Percentiles rank a stretch among this genome's conserved stretches.
Evolutionary conservation across 805 yeast species (phyloP).

Genomic region (Pichia gijzeniarum): DNA sequence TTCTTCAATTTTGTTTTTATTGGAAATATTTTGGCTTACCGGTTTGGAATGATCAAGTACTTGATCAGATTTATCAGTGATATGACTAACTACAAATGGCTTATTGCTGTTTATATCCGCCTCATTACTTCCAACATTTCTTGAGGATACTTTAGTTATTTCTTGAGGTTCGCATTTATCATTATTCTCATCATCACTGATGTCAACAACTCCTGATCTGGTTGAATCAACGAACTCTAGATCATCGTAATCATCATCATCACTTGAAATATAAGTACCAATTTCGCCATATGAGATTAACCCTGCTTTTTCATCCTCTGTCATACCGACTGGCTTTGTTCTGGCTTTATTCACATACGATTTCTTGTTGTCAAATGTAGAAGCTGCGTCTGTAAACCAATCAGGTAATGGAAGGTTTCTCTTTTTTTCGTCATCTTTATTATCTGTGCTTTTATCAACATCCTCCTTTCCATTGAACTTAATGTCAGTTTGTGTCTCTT

Average conservation of each 20-base stretch:
- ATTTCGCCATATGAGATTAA: constrained; percentile 48
- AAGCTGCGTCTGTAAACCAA: constrained; percentile 28
- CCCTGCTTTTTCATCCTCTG: constrained; percentile 42
- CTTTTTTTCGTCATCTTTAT: constrained; percentile 19
- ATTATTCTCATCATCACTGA: neutral
- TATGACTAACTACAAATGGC: too few species aligned
- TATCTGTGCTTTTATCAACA: constrained; percentile 1
- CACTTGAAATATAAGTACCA: constrained; percentile 20
- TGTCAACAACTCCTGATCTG: neutral
- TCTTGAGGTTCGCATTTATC: too few species aligned
- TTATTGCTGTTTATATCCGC: too few species aligned
- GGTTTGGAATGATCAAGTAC: too few species aligned
- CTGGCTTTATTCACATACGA: neutral
- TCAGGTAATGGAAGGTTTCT: constrained; percentile 23
- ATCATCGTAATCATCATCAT: constrained; percentile 15
- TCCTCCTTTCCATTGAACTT: neutral
- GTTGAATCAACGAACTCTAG: constrained; percentile 10
- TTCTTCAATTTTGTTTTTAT: too few species aligned
- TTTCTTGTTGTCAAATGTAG: constrained; percentile 6
- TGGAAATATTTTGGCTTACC: too few species aligned
- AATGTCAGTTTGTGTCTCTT: neutral
- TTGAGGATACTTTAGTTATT: too few species aligned
- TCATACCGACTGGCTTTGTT: constrained; percentile 1
- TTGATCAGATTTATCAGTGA: too few species aligned
- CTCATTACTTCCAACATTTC: too few species aligned